These are phyloP conservation scores for Pseudogymnoascus sp. DNA, from an alignment of 2,329 filamentous ascomycete species.

Conservation along the genomic window DNA sequence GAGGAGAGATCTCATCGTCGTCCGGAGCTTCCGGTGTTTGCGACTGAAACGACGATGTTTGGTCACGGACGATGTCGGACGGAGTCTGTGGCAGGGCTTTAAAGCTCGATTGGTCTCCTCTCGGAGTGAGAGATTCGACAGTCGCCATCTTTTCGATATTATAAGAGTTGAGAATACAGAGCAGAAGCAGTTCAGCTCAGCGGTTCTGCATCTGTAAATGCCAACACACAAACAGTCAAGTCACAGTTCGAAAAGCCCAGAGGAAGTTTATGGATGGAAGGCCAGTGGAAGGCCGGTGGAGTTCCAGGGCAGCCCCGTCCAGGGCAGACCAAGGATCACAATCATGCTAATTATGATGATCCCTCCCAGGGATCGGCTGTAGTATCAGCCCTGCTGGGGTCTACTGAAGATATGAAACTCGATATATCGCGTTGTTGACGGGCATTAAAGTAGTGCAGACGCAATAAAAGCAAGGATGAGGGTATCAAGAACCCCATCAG, in stretches of 20 bases:
- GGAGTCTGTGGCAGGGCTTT: not conserved
- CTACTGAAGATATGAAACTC: not conserved
- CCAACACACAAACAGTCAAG: not conserved
- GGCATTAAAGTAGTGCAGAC: not conserved
- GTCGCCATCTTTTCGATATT: not conserved
- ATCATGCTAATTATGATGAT: slow-evolving; percentile 4
- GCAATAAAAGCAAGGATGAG: slow-evolving; percentile 6
- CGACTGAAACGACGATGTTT: slow-evolving; percentile 2
- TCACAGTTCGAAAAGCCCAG: not conserved
- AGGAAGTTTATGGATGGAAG: slow-evolving; percentile 1
- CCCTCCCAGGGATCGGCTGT: not conserved
- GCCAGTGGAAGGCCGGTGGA: not conserved
- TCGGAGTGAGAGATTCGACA: not conserved
- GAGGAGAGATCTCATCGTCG: not conserved
- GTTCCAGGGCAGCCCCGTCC: slow-evolving; percentile 5
- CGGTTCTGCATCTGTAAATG: slow-evolving; percentile 1
- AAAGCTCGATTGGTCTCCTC: not conserved
- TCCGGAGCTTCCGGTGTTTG: slow-evolving; percentile 2
- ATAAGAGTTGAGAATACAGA: not conserved
- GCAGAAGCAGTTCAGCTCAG: not conserved
- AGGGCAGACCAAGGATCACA: slow-evolving; percentile 3
- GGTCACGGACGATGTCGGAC: not conserved
- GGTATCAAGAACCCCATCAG: not conserved
- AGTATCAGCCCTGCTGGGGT: slow-evolving; percentile 3
- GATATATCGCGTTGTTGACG: slow-evolving; percentile 3